These are phyloP conservation scores for Thoreauomyces humboldtii DNA, from an alignment of 192 early-diverging fungal genomes.

Conservation along the genomic window DNA sequence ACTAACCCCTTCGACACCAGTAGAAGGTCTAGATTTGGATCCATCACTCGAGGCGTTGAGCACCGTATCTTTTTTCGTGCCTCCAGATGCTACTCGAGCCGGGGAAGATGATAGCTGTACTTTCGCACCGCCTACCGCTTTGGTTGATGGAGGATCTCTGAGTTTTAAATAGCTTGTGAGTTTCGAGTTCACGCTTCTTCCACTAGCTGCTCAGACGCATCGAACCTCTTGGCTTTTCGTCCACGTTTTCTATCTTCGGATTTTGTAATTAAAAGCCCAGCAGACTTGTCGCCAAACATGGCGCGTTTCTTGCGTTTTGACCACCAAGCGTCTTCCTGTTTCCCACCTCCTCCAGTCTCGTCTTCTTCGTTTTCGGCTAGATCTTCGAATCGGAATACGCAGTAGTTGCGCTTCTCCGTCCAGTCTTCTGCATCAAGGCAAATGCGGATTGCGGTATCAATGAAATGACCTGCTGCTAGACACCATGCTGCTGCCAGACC, in stretches of 20 bases:
- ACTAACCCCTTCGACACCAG: no score
- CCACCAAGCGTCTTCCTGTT: conserved; percentile 11
- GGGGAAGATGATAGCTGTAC: not conserved
- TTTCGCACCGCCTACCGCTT: not conserved
- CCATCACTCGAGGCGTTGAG: no score
- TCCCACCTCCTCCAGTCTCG: conserved; percentile 17
- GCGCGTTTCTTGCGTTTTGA: conserved; percentile 11
- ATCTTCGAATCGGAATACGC: conserved; percentile 27
- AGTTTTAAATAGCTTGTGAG: no score
- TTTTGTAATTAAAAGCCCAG: not conserved
- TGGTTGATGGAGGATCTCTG: not conserved
- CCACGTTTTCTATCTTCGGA: conserved; percentile 8
- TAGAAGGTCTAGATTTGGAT: no score
- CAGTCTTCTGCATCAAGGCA: conserved; percentile 42
- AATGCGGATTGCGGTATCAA: conserved; percentile 30
- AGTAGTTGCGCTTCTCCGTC: conserved; percentile 35
- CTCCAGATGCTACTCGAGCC: not conserved
- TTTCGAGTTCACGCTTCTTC: no score
- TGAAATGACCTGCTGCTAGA: conserved; percentile 7
- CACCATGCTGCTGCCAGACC: conserved; percentile 32
- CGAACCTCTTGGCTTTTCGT: conserved; percentile 1
- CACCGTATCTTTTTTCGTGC: not conserved
- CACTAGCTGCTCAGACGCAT: no score
- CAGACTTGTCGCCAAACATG: conserved; percentile 18
- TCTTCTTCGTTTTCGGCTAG: conserved; percentile 25